Evolutionary conservation across 768 basidiomycete species (phyloP).

Genomic region (Thelephora aurantiotincta): DNA sequence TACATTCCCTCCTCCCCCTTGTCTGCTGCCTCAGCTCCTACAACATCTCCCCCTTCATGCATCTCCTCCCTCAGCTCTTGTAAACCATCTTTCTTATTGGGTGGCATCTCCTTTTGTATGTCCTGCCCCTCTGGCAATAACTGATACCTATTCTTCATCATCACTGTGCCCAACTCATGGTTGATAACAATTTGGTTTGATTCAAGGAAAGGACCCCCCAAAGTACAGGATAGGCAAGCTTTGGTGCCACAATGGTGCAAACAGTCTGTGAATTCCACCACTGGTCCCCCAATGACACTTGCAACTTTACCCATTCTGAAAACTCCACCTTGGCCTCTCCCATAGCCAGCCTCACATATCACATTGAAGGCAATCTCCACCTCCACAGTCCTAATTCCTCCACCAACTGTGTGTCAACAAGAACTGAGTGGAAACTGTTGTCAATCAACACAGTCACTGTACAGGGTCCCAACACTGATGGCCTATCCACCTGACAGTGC

Average conservation of each 20-base stretch:
- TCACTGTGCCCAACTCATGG: conserved; percentile 3
- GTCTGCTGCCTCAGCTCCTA: no score
- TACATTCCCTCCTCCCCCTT: no score
- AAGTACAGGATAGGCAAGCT: conserved; percentile 14
- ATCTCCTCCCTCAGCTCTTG: no score
- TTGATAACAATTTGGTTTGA: conserved; percentile 22
- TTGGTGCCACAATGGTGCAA: conserved; percentile 9
- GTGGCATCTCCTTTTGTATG: no score
- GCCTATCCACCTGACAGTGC: conserved; percentile 6
- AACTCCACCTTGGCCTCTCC: neutral
- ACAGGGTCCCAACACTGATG: neutral
- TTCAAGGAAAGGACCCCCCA: conserved; percentile 21
- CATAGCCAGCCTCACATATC: conserved; percentile 4
- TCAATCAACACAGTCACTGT: conserved; percentile 14
- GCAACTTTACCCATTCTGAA: conserved; percentile 1
- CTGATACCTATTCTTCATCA: neutral
- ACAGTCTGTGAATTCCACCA: neutral
- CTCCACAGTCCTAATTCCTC: conserved; percentile 1
- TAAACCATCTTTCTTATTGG: no score
- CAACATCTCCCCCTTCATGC: no score
- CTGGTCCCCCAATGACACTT: no score
- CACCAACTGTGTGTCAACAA: conserved; percentile 16
- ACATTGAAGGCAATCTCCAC: neutral
- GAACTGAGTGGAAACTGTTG: conserved; percentile 16
- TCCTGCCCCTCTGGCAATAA: no score